These are phyloP conservation scores for Xylaria castorea DNA, from an alignment of 495 filamentous ascomycete genomes.

Conservation along the genomic window DNA sequence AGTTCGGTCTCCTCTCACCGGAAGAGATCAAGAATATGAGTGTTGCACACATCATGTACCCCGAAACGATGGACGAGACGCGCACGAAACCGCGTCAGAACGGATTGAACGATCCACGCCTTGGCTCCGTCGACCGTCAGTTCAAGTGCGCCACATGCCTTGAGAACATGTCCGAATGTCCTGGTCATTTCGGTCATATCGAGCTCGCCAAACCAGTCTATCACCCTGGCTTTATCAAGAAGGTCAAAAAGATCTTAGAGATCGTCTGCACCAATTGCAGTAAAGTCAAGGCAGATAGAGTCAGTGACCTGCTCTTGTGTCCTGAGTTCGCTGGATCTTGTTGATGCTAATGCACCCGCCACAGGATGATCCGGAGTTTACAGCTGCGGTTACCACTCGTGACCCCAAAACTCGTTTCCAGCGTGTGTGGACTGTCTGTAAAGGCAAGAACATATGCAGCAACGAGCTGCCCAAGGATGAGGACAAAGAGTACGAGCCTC, in stretches of 20 bases:
- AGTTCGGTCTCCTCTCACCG: constrained; percentile 94
- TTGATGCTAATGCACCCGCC: constrained; percentile 68
- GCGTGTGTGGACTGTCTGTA: constrained; percentile 85
- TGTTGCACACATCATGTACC: constrained; percentile 89
- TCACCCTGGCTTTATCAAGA: constrained; percentile 94
- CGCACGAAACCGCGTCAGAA: constrained; percentile 83
- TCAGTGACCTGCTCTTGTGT: constrained; percentile 69
- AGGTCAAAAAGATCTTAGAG: constrained; percentile 97
- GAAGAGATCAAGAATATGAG: constrained; percentile 99
- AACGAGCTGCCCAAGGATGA: constrained; percentile 71
- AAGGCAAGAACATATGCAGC: constrained; percentile 83
- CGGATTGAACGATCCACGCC: constrained; percentile 90
- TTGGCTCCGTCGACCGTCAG: constrained; percentile 93
- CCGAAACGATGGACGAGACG: constrained; percentile 98
- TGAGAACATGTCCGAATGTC: constrained; percentile 92
- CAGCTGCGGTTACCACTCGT: constrained; percentile 77
- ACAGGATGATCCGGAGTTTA: constrained; percentile 83
- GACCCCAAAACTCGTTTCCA: constrained; percentile 95
- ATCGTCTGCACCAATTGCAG: constrained; percentile 98
- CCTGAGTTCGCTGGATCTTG: constrained; percentile 51
- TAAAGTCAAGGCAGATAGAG: constrained; percentile 91
- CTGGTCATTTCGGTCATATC: constrained; percentile 97
- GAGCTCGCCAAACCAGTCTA: constrained; percentile 94
- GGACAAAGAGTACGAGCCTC: constrained; percentile 57
- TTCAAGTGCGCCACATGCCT: constrained; percentile 95